Percentiles rank a stretch among this genome's conserved stretches.
phyloP scores from a whole-genome alignment of 2,329 filamentous ascomycete species.

The Fusarium solani-melongenae region DNA sequence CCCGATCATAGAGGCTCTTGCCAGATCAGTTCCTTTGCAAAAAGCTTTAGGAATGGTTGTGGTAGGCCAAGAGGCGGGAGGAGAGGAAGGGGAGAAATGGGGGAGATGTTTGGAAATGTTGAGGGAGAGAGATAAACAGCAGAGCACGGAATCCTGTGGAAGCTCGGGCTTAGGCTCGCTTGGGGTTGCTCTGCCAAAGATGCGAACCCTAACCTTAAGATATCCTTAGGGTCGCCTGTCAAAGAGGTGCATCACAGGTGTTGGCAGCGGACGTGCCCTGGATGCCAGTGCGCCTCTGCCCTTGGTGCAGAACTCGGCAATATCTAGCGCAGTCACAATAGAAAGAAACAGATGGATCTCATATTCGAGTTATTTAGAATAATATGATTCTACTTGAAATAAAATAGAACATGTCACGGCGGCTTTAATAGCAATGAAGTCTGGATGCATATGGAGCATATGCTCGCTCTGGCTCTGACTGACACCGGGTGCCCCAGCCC shows the following conservation, averaged over 20 bases:
- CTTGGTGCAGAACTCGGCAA: background rate
- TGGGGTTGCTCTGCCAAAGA: background rate
- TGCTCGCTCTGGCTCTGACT: background rate
- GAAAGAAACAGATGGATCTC: background rate
- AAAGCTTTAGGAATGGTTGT: background rate
- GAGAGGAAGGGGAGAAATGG: background rate
- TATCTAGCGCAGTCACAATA: background rate
- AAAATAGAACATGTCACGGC: background rate
- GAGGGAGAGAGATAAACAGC: background rate
- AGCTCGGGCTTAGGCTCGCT: background rate
- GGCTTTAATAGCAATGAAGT: background rate
- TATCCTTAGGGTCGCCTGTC: background rate
- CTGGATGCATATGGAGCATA: background rate
- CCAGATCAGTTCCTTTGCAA: background rate
- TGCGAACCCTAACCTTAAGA: background rate
- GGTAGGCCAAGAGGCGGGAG: background rate
- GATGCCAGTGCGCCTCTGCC: background rate
- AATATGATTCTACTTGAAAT: background rate
- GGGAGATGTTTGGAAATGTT: background rate
- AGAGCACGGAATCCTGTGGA: background rate
- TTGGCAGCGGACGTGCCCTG: background rate
- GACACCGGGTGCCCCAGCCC: background rate
- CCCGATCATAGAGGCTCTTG: background rate
- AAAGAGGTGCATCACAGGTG: slow-evolving; percentile 53
- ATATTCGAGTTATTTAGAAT: background rate